A percentile compares a stretch with the other conserved stretches of the same genome.
Conservation (phyloP, 2,329 filamentous ascomycete species). For the Colletotrichum neosansevieriae region DNA sequence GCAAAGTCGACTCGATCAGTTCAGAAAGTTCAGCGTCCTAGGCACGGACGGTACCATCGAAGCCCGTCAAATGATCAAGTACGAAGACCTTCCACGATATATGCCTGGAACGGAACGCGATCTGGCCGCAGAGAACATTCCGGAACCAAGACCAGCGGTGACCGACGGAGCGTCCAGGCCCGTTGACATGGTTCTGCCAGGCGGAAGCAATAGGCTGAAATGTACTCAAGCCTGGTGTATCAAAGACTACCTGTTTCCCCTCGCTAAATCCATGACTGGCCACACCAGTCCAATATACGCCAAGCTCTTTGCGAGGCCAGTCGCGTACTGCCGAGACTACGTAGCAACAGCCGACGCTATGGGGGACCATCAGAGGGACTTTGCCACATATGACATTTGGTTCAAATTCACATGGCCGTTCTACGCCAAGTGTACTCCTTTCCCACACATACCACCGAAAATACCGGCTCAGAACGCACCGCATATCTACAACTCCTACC, state of each 20-base stretch:
- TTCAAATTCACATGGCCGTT: slow-evolving; percentile 47
- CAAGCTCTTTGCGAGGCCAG: slow-evolving; percentile 47
- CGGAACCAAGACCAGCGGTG: neutral
- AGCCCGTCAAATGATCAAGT: slow-evolving; percentile 17
- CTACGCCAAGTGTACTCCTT: neutral
- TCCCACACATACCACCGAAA: neutral
- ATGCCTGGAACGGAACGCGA: slow-evolving; percentile 33
- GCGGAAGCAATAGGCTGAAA: neutral
- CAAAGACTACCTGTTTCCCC: neutral
- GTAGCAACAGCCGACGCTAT: slow-evolving; percentile 51
- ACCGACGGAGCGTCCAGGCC: neutral
- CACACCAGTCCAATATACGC: slow-evolving; percentile 41
- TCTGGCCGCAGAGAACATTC: slow-evolving; percentile 17
- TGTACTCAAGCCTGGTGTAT: neutral
- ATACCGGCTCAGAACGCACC: neutral
- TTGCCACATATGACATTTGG: slow-evolving; percentile 53
- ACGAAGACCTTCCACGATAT: slow-evolving; percentile 29
- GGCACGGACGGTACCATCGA: slow-evolving; percentile 54
- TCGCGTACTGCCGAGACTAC: slow-evolving; percentile 55
- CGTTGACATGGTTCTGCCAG: slow-evolving; percentile 39
- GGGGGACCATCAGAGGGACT: slow-evolving; percentile 44
- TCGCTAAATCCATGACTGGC: neutral
- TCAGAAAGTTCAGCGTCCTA: slow-evolving; percentile 67
- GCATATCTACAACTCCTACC: slow-evolving; percentile 50
- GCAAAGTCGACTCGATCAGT: slow-evolving; percentile 59